phyloP scores from a whole-genome alignment of 257 asterid genomes.

The Nicotiana undulata region DNA sequence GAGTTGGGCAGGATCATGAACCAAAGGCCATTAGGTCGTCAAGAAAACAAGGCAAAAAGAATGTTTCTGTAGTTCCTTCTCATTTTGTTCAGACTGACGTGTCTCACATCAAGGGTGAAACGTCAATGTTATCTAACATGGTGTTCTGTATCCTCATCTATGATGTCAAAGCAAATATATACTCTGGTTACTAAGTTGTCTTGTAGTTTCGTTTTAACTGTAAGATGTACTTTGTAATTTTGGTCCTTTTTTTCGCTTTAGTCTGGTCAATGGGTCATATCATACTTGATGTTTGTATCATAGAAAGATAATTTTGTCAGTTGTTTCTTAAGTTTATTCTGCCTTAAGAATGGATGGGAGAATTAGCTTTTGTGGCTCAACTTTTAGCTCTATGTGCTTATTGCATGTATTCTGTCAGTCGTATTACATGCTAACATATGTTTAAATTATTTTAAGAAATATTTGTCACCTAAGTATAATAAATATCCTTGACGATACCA shows the following conservation, averaged over 20 bases:
- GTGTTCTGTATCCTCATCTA: conserved; percentile 70
- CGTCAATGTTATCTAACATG: conserved; percentile 60
- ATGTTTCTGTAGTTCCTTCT: conserved; percentile 70
- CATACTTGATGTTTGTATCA: not conserved
- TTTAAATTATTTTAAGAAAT: not conserved
- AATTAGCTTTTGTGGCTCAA: not conserved
- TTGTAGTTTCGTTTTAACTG: not conserved
- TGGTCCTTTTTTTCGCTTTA: not conserved
- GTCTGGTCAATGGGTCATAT: not conserved
- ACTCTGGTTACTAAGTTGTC: not conserved
- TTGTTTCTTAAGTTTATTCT: not conserved
- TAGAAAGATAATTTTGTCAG: not conserved
- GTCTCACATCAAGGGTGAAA: conserved; percentile 74
- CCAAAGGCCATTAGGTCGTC: conserved; percentile 40
- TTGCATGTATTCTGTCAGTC: not conserved
- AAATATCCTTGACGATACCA: conserved; percentile 50
- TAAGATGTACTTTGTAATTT: not conserved
- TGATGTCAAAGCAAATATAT: not conserved
- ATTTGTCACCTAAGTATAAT: not conserved
- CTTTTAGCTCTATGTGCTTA: not conserved
- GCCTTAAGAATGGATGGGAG: not conserved
- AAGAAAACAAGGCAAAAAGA: conserved; percentile 48
- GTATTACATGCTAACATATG: not conserved
- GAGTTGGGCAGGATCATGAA: conserved; percentile 39
- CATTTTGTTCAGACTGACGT: conserved; percentile 86